Evolutionary conservation across 805 yeast species (phyloP).

Genomic region (Barnettozyma sucrosica): DNA sequence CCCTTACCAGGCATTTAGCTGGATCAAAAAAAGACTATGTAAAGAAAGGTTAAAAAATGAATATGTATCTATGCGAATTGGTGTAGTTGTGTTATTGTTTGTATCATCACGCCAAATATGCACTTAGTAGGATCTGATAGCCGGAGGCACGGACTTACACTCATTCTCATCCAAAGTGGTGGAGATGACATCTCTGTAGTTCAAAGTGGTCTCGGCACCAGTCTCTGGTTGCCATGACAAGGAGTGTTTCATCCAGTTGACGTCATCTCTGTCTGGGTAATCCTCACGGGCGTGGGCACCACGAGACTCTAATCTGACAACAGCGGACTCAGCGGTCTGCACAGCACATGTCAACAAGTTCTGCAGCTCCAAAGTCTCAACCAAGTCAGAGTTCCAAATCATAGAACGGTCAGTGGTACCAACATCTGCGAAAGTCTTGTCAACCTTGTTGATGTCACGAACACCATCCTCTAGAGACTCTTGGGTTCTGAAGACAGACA

Average conservation of each 20-base stretch:
- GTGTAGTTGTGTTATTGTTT: not conserved
- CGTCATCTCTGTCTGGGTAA: constrained; percentile 93
- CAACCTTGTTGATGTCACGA: constrained; percentile 65
- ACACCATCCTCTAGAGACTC: constrained; percentile 91
- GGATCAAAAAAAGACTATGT: constrained; percentile 1
- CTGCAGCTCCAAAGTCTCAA: constrained; percentile 93
- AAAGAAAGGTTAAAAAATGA: not conserved
- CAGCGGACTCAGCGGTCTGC: constrained; percentile 92
- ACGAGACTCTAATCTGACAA: constrained; percentile 94
- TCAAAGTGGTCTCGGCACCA: constrained; percentile 68
- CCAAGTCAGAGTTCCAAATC: constrained; percentile 98
- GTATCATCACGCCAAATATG: not conserved
- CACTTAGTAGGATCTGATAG: constrained; percentile 84
- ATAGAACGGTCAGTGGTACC: constrained; percentile 92
- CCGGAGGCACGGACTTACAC: constrained; percentile 95
- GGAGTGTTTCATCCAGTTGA: constrained; percentile 96
- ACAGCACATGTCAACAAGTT: constrained; percentile 95
- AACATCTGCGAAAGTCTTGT: constrained; percentile 64
- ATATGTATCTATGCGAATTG: constrained; percentile 2
- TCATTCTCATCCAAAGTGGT: constrained; percentile 86
- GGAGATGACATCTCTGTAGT: constrained; percentile 79
- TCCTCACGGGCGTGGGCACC: constrained; percentile 99
- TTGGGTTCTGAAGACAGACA: constrained; percentile 95
- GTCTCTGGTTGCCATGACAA: constrained; percentile 78
- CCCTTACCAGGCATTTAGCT: not conserved